These are phyloP conservation scores for Ascochyta clinopodiicola DNA, from an alignment of 2,329 filamentous ascomycete species.

Conservation along the genomic window DNA sequence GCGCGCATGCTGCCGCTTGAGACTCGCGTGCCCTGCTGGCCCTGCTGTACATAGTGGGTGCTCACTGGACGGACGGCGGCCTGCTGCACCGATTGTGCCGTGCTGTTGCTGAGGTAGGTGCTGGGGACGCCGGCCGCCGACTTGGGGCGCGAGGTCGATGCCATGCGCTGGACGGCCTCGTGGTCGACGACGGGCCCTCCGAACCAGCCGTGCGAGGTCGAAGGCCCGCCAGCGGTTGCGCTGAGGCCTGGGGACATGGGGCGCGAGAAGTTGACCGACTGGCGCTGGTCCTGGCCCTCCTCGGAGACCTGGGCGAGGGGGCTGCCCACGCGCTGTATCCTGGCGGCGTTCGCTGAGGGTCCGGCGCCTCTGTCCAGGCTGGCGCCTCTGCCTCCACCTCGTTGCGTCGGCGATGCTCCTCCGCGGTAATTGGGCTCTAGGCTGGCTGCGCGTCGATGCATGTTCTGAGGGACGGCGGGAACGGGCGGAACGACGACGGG, in stretches of 20 bases:
- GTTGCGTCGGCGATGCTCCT: conserved; percentile 49
- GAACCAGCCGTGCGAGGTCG: conserved; percentile 47
- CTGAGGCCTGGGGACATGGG: conserved; percentile 54
- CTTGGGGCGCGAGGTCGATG: conserved; percentile 35
- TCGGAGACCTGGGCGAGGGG: conserved; percentile 52
- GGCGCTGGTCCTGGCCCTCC: conserved; percentile 52
- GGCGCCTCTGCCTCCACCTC: conserved; percentile 47
- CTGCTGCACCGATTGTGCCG: conserved; percentile 45
- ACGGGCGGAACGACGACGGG: conserved; percentile 68
- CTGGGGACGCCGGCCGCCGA: conserved; percentile 31
- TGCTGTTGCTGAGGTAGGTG: conserved; percentile 24
- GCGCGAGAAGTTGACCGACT: conserved; percentile 62
- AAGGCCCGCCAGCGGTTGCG: conserved; percentile 17
- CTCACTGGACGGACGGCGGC: conserved; percentile 51
- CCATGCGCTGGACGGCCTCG: conserved; percentile 38
- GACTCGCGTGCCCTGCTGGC: conserved; percentile 50
- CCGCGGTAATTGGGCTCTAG: conserved; percentile 58
- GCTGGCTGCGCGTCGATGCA: conserved; percentile 54
- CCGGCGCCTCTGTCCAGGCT: conserved; percentile 50
- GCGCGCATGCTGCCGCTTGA: conserved; percentile 60
- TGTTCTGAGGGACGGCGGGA: conserved; percentile 70
- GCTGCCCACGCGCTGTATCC: conserved; percentile 39
- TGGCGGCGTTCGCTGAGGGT: conserved; percentile 23
- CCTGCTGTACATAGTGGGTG: conserved; percentile 46
- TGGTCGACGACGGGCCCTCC: conserved; percentile 45